Evolutionary conservation across 1,139 yeast genomes (phyloP).

Genomic region (Magnusiomyces sp.): DNA sequence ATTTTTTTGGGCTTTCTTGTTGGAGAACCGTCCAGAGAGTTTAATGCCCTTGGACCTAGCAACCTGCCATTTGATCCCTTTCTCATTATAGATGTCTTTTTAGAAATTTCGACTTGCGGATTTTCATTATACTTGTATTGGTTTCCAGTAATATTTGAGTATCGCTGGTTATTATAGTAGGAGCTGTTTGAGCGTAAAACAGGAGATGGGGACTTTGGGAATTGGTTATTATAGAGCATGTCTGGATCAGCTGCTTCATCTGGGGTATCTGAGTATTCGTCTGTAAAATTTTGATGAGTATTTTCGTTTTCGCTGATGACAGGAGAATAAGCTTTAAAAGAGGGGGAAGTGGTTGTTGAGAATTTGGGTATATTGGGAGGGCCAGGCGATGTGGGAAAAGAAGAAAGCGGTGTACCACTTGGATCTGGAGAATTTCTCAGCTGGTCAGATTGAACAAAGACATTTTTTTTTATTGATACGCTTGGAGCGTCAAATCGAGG

Average conservation of each 20-base stretch:
- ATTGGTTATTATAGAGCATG: slow-evolving; percentile 1
- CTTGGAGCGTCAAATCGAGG: slow-evolving; percentile 3
- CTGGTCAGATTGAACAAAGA: slow-evolving; percentile 19
- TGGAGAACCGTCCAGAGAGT: slow-evolving; percentile 16
- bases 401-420: slow-evolving; percentile 4
- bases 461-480: slow-evolving; percentile 16
- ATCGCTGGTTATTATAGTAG: too few species aligned
- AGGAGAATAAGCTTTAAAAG: background rate
- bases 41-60: slow-evolving; percentile 26
- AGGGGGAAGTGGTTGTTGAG: background rate
- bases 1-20: slow-evolving; percentile 22
- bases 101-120: background rate
- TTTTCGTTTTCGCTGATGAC: background rate
- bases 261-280: background rate
- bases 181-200: background rate
- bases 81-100: slow-evolving; percentile 12
- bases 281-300: background rate
- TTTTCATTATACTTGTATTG: too few species aligned
- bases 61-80: slow-evolving; percentile 26
- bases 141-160: too few species aligned
- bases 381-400: background rate
- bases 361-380: background rate
- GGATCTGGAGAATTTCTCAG: background rate
- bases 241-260: too few species aligned
- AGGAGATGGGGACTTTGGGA: background rate